Percentiles rank a stretch among this genome's conserved stretches.
Evolutionary conservation across 2,329 filamentous ascomycete species (phyloP).

Genomic region (Whalleya microplaca): DNA sequence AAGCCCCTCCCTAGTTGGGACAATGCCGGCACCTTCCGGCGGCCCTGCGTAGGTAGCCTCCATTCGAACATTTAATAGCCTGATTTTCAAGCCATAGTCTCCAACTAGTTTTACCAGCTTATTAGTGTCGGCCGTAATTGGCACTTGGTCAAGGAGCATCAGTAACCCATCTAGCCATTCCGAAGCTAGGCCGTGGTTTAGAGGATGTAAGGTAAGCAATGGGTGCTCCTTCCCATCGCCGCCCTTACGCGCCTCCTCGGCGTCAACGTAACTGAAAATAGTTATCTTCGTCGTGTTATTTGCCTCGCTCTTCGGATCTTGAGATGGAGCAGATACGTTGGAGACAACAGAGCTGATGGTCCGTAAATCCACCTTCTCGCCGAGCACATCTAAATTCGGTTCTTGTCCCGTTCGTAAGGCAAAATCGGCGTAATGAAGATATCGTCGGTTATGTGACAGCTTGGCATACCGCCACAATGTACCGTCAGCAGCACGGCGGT

Average conservation of each 20-base stretch:
- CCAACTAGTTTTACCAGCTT: constrained; percentile 84
- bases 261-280: constrained; percentile 72
- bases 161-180: constrained; percentile 96
- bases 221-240: constrained; percentile 65
- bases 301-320: constrained; percentile 52
- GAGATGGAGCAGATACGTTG: constrained; percentile 73
- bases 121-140: constrained; percentile 95
- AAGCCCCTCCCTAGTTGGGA: constrained; percentile 82
- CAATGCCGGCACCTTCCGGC: constrained; percentile 69
- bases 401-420: constrained; percentile 64
- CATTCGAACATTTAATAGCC: constrained; percentile 86
- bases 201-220: constrained; percentile 81
- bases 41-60: constrained; percentile 74
- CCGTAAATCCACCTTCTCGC: constrained; percentile 83
- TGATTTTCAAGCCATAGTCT: constrained; percentile 90
- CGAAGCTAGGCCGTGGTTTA: constrained; percentile 80
- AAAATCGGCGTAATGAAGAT: constrained; percentile 89
- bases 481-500: constrained; percentile 48
- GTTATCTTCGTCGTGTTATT: constrained; percentile 81
- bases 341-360: constrained; percentile 92
- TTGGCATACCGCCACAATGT: constrained; percentile 80
- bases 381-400: constrained; percentile 73
- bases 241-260: constrained; percentile 43
- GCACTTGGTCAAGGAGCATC: constrained; percentile 92
- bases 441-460: constrained; percentile 88